Percentiles rank a stretch among this genome's conserved stretches.
These are phyloP conservation scores for Pneumocystis murina DNA, from an alignment of 1,139 yeast species.

Conservation along the genomic window DNA sequence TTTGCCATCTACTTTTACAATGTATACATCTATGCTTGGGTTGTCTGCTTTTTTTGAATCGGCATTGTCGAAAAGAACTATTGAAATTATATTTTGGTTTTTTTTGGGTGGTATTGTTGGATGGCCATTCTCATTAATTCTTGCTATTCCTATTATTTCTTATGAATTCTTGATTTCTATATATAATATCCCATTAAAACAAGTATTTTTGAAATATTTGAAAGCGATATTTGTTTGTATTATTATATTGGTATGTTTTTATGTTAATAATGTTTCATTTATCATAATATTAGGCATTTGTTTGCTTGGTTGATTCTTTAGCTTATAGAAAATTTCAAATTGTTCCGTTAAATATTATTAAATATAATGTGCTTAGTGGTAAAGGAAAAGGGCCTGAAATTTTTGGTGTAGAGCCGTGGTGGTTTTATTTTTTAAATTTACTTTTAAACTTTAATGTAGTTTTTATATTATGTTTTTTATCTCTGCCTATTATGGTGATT, in stretches of 20 bases:
- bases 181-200: slow-evolving; percentile 19
- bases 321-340: slow-evolving; percentile 48
- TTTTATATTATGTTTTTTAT: slow-evolving; percentile 33
- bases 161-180: slow-evolving; percentile 2
- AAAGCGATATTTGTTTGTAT: slow-evolving; percentile 4
- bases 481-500: slow-evolving; percentile 21
- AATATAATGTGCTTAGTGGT: slow-evolving; percentile 67
- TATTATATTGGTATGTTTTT: slow-evolving; percentile 1
- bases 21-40: no score
- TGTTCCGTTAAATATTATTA: slow-evolving; percentile 70
- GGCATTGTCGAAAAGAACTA: slow-evolving; percentile 15
- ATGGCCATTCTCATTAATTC: slow-evolving; percentile 54
- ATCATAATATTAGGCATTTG: slow-evolving; percentile 16
- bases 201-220: slow-evolving; percentile 15
- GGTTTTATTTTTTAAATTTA: slow-evolving; percentile 56
- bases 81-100: slow-evolving; percentile 35
- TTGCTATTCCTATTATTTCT: not conserved
- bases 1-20: no score
- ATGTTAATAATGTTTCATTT: slow-evolving; percentile 16
- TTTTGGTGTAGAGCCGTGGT: slow-evolving; percentile 77
- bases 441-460: slow-evolving; percentile 56
- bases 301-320: slow-evolving; percentile 43
- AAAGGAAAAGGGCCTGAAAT: slow-evolving; percentile 66
- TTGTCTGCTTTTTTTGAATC: no score
- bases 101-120: slow-evolving; percentile 64